These are phyloP conservation scores for Spinacia oleracea DNA, from an alignment of 179 eudicot genomes.

Conservation along the genomic window DNA sequence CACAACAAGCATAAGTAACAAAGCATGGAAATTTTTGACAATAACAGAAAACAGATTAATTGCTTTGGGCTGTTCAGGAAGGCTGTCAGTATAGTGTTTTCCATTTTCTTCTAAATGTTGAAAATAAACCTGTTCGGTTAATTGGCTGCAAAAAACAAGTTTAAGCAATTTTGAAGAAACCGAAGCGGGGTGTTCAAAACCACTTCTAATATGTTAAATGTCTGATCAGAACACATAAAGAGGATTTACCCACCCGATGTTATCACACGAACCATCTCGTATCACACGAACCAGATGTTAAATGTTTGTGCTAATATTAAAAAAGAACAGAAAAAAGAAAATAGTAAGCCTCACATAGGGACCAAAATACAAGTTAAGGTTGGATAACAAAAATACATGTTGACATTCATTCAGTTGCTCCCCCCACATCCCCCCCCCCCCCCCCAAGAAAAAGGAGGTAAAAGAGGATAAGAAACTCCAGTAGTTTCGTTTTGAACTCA, in stretches of 20 bases:
- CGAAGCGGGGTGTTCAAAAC: too few relatives aligned
- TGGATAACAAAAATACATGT: too few relatives aligned
- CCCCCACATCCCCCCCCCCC: too few relatives aligned
- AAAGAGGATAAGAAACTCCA: neutral
- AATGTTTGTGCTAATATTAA: neutral
- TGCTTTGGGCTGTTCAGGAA: neutral
- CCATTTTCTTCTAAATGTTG: too few relatives aligned
- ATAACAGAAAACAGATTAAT: neutral
- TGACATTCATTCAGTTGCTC: neutral
- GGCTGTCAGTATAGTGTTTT: too few relatives aligned
- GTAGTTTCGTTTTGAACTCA: neutral
- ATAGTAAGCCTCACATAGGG: neutral
- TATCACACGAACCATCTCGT: too few relatives aligned
- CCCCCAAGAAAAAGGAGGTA: neutral
- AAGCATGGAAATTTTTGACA: neutral
- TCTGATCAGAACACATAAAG: too few relatives aligned
- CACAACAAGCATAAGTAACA: neutral
- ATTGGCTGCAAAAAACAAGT: too few relatives aligned
- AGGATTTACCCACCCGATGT: too few relatives aligned
- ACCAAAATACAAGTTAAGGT: neutral
- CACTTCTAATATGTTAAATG: too few relatives aligned
- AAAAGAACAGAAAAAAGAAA: neutral
- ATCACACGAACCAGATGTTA: neutral
- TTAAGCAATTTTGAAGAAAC: too few relatives aligned
- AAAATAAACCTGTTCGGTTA: too few relatives aligned